A percentile compares a stretch with the other conserved stretches of the same genome.
Evolutionary conservation across 129 eudicot species (phyloP).

Genomic region (Flaveria sonorensis): DNA sequence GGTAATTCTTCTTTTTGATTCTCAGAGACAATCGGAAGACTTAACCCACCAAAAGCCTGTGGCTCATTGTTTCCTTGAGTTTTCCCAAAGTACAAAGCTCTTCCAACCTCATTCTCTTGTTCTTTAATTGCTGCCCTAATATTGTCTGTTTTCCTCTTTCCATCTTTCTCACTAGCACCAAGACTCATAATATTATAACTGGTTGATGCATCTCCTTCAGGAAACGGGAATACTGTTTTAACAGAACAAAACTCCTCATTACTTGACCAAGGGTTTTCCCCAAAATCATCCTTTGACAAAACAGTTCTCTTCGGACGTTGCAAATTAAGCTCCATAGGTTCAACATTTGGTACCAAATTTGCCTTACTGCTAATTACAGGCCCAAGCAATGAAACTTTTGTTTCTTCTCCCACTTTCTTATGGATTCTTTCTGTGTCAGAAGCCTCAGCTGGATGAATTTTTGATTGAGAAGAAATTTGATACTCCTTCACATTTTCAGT

Average conservation of each 20-base stretch:
- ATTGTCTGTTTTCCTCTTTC: conserved; percentile 49
- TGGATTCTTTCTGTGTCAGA: conserved; percentile 29
- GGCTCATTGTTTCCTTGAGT: conserved; percentile 49
- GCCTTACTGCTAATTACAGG: conserved; percentile 49
- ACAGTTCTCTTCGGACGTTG: conserved; percentile 29
- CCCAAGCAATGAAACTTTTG: conserved; percentile 43
- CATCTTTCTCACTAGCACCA: conserved; percentile 49
- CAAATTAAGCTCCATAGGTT: conserved; percentile 47
- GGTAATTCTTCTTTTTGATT: conserved; percentile 84
- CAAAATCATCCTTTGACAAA: conserved; percentile 42
- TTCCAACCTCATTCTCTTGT: conserved; percentile 81
- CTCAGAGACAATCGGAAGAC: conserved; percentile 52
- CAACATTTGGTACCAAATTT: conserved; percentile 34
- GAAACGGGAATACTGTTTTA: conserved; percentile 71
- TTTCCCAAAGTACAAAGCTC: conserved; percentile 67
- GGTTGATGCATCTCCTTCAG: conserved; percentile 54
- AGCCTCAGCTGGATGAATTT: conserved; percentile 38
- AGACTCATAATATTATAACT: conserved; percentile 40
- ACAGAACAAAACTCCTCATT: conserved; percentile 56
- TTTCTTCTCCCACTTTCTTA: conserved; percentile 47
- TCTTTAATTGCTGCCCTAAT: conserved; percentile 72
- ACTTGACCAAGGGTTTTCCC: conserved; percentile 60
- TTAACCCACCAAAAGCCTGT: conserved; percentile 44
- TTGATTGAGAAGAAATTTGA: conserved; percentile 45
- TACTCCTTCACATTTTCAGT: conserved; percentile 42